phyloP scores from a whole-genome alignment of 2,329 filamentous ascomycete species.

The Cercospora berteroae region DNA sequence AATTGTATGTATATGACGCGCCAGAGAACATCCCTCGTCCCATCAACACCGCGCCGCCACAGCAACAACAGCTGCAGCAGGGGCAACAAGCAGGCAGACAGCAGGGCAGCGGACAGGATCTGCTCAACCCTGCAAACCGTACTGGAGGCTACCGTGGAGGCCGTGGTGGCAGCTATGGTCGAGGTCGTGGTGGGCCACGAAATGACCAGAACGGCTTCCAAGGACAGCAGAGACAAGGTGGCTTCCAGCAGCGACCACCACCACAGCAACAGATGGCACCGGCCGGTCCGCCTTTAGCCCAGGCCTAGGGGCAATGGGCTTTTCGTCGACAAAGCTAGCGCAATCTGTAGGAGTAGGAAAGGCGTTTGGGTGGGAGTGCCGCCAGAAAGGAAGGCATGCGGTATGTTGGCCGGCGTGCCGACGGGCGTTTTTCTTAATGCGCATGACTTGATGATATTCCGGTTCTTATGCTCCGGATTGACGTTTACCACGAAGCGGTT shows the following conservation, averaged over 20 bases:
- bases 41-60: conserved; percentile 54
- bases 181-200: conserved; percentile 36
- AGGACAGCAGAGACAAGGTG: conserved; percentile 32
- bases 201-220: conserved; percentile 35
- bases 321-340: conserved; percentile 20
- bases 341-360: conserved; percentile 28
- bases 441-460: conserved; percentile 33
- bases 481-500: conserved; percentile 21
- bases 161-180: conserved; percentile 34
- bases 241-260: conserved; percentile 32
- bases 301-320: conserved; percentile 29
- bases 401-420: conserved; percentile 33
- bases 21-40: conserved; percentile 93
- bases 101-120: conserved; percentile 37
- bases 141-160: conserved; percentile 35
- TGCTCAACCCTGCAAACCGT: conserved; percentile 37
- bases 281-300: conserved; percentile 31
- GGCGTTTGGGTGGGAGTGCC: conserved; percentile 25
- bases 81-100: conserved; percentile 31
- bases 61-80: conserved; percentile 26
- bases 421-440: conserved; percentile 28
- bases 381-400: conserved; percentile 18
- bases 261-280: conserved; percentile 35
- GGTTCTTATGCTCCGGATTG: conserved; percentile 32
- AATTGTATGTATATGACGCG: conserved; percentile 95